These are phyloP conservation scores for Hirsutella thompsonii DNA, from an alignment of 2,329 filamentous ascomycete genomes.

Conservation along the genomic window DNA sequence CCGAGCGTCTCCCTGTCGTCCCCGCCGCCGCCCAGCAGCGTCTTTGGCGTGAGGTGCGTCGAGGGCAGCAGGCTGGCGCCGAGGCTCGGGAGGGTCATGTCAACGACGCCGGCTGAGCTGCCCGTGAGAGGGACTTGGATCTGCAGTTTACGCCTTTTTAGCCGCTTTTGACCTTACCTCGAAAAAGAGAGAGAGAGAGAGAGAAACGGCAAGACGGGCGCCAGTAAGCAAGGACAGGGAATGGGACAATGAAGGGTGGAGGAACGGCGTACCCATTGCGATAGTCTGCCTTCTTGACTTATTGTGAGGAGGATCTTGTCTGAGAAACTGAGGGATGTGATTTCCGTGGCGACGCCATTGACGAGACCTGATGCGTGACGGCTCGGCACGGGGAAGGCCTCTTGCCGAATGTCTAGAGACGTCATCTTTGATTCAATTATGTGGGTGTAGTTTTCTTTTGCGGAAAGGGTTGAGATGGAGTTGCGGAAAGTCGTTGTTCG, in stretches of 20 bases:
- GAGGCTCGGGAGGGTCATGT: constrained; percentile 40
- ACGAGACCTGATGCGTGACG: constrained; percentile 48
- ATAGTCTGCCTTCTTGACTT: constrained; percentile 70
- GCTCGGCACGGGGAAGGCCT: constrained; percentile 57
- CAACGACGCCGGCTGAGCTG: constrained; percentile 48
- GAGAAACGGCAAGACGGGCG: too few relatives aligned
- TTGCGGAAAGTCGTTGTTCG: too few relatives aligned
- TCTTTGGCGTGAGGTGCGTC: constrained; percentile 72
- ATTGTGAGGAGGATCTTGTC: constrained; percentile 89
- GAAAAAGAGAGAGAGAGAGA: too few relatives aligned
- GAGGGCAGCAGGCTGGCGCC: constrained; percentile 52
- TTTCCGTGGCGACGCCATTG: constrained; percentile 57
- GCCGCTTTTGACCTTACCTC: too few relatives aligned
- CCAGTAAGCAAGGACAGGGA: too few relatives aligned
- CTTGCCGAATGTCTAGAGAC: constrained; percentile 25
- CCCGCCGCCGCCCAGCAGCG: constrained; percentile 72
- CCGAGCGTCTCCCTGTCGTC: constrained; percentile 70
- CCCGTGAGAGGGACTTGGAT: constrained; percentile 68
- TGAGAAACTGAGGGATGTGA: constrained; percentile 60
- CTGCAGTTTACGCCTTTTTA: too few relatives aligned
- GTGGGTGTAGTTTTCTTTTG: too few relatives aligned
- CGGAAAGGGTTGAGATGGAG: too few relatives aligned
- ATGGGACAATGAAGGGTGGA: not conserved
- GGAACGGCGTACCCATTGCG: constrained; percentile 65
- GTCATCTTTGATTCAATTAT: too few relatives aligned